Percentiles rank a stretch among this genome's conserved stretches.
phyloP scores from a whole-genome alignment of 805 yeast species.

The Kluyveromyces aestuarii region DNA sequence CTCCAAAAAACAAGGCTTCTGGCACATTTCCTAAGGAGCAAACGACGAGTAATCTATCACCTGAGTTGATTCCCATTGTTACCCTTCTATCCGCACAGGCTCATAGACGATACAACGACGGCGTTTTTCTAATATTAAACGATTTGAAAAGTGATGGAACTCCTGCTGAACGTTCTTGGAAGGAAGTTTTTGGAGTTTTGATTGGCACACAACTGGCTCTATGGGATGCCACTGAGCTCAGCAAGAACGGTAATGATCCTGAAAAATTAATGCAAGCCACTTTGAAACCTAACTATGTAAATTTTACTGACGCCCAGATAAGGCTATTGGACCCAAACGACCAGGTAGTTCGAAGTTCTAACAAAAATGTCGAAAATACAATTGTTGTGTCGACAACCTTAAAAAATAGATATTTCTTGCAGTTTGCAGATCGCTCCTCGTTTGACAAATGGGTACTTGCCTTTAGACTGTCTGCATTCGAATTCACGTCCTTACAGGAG shows the following conservation, averaged over 20 bases:
- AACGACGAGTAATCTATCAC: constrained; percentile 21
- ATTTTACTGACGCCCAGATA: constrained; percentile 83
- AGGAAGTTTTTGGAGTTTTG: constrained; percentile 84
- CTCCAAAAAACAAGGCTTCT: constrained; percentile 5
- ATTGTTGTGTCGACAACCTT: constrained; percentile 87
- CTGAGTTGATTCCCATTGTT: constrained; percentile 54
- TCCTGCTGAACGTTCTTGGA: constrained; percentile 79
- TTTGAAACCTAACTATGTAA: constrained; percentile 76
- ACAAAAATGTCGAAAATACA: constrained; percentile 54
- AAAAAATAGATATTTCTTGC: constrained; percentile 79
- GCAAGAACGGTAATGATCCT: constrained; percentile 32
- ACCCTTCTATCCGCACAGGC: constrained; percentile 65
- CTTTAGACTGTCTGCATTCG: constrained; percentile 70
- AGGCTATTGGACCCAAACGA: constrained; percentile 63
- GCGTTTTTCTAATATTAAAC: constrained; percentile 62
- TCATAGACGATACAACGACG: constrained; percentile 68
- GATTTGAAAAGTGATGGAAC: constrained; percentile 79
- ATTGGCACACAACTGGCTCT: constrained; percentile 87
- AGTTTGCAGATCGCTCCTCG: constrained; percentile 56
- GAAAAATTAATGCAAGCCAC: constrained; percentile 47
- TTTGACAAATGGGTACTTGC: constrained; percentile 77
- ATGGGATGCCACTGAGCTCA: constrained; percentile 74
- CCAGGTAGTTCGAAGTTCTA: constrained; percentile 44
- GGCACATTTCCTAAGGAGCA: constrained; percentile 11
- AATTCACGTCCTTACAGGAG: constrained; percentile 77